These are phyloP conservation scores for Sarocladium oryzae DNA, from an alignment of 2,329 filamentous ascomycete genomes.

Conservation along the genomic window DNA sequence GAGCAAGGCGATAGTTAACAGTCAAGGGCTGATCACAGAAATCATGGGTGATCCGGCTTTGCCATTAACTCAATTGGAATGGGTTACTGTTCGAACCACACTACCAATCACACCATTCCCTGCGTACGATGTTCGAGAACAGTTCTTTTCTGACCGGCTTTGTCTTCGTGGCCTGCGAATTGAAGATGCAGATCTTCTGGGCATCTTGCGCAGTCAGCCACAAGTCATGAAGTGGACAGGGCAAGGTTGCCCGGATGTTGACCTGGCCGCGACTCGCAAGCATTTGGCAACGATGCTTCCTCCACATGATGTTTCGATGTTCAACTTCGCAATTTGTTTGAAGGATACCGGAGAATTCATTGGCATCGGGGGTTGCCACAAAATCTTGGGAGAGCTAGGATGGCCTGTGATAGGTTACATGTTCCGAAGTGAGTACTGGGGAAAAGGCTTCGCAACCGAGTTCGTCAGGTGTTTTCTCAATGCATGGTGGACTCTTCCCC, in stretches of 20 bases:
- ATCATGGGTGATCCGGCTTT: slow-evolving; percentile 2
- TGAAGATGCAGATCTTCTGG: slow-evolving; percentile 43
- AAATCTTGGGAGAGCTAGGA: slow-evolving; percentile 29
- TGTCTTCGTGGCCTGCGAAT: slow-evolving; percentile 43
- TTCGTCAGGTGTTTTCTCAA: slow-evolving; percentile 41
- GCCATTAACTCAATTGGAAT: slow-evolving; percentile 18
- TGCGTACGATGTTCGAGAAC: slow-evolving; percentile 28
- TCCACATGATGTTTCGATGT: slow-evolving; percentile 43
- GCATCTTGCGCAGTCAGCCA: slow-evolving; percentile 46
- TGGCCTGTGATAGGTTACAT: slow-evolving; percentile 57
- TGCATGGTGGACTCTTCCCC: slow-evolving; percentile 43
- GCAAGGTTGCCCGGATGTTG: slow-evolving; percentile 33
- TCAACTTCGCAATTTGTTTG: slow-evolving; percentile 49
- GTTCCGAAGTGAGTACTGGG: slow-evolving; percentile 46
- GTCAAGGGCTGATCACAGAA: too few species aligned
- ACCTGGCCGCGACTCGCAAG: slow-evolving; percentile 35
- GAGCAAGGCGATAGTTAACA: too few species aligned
- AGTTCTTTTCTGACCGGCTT: slow-evolving; percentile 46
- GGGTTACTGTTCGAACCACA: slow-evolving; percentile 40
- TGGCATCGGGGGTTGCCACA: slow-evolving; percentile 40
- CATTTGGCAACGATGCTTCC: slow-evolving; percentile 37
- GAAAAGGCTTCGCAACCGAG: slow-evolving; percentile 51
- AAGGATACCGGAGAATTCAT: slow-evolving; percentile 43
- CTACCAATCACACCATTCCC: slow-evolving; percentile 38
- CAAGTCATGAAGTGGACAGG: slow-evolving; percentile 58